These are phyloP conservation scores for Fusarium udum DNA, from an alignment of 2,329 filamentous ascomycete genomes.

Conservation along the genomic window DNA sequence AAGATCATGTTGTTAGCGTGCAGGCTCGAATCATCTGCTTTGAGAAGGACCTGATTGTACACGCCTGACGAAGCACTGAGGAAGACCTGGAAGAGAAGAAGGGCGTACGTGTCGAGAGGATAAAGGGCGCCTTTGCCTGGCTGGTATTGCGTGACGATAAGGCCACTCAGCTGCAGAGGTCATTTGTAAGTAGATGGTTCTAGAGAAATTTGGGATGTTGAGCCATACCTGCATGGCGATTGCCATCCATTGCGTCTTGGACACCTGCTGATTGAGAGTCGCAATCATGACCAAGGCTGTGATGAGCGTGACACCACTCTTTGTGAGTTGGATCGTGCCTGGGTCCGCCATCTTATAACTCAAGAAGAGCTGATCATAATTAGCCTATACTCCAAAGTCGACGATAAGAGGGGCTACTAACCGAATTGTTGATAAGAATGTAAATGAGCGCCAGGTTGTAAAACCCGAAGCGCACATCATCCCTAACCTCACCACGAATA, in stretches of 20 bases:
- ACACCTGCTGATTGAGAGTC: neutral
- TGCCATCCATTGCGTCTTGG: neutral
- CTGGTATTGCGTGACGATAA: neutral
- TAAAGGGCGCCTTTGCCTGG: neutral
- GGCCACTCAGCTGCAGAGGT: neutral
- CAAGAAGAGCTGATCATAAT: neutral
- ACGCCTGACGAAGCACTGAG: neutral
- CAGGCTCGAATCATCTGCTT: neutral
- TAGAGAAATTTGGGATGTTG: fast-evolving
- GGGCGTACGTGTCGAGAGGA: neutral
- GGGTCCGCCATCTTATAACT: neutral
- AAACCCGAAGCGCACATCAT: neutral
- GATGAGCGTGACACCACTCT: neutral
- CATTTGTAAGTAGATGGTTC: fast-evolving
- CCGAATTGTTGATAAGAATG: neutral
- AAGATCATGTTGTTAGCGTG: neutral
- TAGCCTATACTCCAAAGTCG: fast-evolving
- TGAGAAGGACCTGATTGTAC: neutral
- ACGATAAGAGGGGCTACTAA: fast-evolving
- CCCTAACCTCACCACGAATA: neutral
- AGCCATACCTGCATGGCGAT: neutral
- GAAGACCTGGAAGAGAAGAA: neutral
- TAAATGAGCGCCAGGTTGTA: neutral
- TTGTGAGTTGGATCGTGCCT: neutral
- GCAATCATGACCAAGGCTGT: neutral